Conservation (phyloP, 192 early-diverging fungal species). For the Coemansia sp. region DNA sequence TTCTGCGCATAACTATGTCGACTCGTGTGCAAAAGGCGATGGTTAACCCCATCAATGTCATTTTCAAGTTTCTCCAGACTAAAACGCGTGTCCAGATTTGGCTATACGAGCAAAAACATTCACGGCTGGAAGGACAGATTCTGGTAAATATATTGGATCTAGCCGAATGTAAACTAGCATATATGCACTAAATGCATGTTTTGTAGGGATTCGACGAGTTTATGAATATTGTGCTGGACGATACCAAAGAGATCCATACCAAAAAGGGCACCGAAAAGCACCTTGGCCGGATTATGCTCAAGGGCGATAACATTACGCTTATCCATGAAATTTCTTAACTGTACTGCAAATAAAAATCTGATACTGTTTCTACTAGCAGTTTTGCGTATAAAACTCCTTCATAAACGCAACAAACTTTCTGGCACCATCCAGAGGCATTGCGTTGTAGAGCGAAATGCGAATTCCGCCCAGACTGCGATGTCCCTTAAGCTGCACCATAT, state of each 20-base stretch:
- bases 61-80: slow-evolving; percentile 94
- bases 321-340: slow-evolving; percentile 51
- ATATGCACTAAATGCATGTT: neutral
- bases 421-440: slow-evolving; percentile 82
- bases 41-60: slow-evolving; percentile 74
- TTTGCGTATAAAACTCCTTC: slow-evolving; percentile 68
- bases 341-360: neutral
- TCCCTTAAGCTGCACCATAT: slow-evolving; percentile 89
- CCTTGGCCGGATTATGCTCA: slow-evolving; percentile 88
- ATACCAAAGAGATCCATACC: slow-evolving; percentile 77
- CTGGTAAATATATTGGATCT: slow-evolving; percentile 58
- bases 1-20: slow-evolving; percentile 36
- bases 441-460: slow-evolving; percentile 91
- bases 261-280: slow-evolving; percentile 75
- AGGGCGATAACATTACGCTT: slow-evolving; percentile 96
- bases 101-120: slow-evolving; percentile 86
- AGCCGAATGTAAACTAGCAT: no score
- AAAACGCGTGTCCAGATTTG: slow-evolving; percentile 90
- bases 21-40: slow-evolving; percentile 54
- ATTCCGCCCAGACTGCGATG: slow-evolving; percentile 95
- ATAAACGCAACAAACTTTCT: slow-evolving; percentile 75
- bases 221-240: slow-evolving; percentile 93
- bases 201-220: slow-evolving; percentile 96
- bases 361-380: slow-evolving; percentile 7
- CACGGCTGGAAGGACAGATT: slow-evolving; percentile 89